phyloP scores from a whole-genome alignment of 257 asterid genomes.

The Plantago elongata region DNA sequence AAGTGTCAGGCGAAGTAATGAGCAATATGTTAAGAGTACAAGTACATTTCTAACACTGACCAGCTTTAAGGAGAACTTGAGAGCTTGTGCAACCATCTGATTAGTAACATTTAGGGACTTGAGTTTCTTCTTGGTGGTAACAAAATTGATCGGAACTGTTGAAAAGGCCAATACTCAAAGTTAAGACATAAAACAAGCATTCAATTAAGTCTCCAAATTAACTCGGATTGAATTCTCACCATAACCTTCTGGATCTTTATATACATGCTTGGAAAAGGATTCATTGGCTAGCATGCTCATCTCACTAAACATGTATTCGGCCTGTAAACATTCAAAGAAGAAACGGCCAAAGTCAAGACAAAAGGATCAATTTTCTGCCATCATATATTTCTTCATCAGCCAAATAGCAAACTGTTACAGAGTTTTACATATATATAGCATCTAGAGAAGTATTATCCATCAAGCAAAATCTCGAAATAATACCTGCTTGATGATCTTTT shows the following conservation, averaged over 20 bases:
- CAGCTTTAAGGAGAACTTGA: slow-evolving; percentile 71
- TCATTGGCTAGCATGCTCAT: slow-evolving; percentile 96
- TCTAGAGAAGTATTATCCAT: not conserved
- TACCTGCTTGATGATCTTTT: slow-evolving; percentile 87
- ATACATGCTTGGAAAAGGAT: slow-evolving; percentile 65
- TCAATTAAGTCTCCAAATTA: not conserved
- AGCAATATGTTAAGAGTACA: not conserved
- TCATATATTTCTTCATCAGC: not conserved
- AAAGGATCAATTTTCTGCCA: not conserved
- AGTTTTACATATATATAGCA: not conserved
- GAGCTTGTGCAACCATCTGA: slow-evolving; percentile 77
- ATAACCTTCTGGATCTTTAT: slow-evolving; percentile 79
- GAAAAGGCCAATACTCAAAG: not conserved
- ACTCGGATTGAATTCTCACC: slow-evolving; percentile 40
- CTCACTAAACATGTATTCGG: slow-evolving; percentile 91
- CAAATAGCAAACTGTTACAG: not conserved
- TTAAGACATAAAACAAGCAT: not conserved
- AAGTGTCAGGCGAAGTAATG: not conserved
- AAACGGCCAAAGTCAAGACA: not conserved
- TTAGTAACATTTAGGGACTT: slow-evolving; percentile 69
- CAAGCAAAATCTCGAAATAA: too few relatives aligned
- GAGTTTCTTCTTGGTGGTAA: slow-evolving; percentile 80
- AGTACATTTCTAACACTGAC: slow-evolving; percentile 28
- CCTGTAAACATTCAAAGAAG: slow-evolving; percentile 35
- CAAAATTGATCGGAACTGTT: slow-evolving; percentile 74